Evolutionary conservation across 345 rosid species (phyloP).

Genomic region (Melaleuca alternifolia): DNA sequence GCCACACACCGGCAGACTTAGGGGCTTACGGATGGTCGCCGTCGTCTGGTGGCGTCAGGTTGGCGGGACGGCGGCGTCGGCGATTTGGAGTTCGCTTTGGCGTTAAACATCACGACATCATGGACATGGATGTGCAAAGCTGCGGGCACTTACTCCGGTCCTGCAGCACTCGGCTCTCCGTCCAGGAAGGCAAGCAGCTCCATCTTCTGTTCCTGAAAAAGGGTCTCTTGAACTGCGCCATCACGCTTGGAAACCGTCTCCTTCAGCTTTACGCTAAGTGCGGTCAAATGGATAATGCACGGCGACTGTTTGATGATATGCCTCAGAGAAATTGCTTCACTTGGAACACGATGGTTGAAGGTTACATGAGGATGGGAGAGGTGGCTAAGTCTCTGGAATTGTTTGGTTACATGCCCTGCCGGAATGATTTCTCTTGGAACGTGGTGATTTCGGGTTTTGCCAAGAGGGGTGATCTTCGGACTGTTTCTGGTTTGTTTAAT

Average conservation of each 20-base stretch:
- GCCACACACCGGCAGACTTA: neutral
- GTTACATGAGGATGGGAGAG: neutral
- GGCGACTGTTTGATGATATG: slow-evolving; percentile 63
- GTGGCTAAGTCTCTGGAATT: slow-evolving; percentile 24
- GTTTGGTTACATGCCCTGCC: slow-evolving; percentile 57
- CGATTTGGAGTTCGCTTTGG: neutral
- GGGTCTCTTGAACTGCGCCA: slow-evolving; percentile 34
- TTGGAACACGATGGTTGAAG: slow-evolving; percentile 6
- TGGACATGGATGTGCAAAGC: neutral
- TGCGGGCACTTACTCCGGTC: neutral
- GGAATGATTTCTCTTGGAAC: slow-evolving; percentile 39
- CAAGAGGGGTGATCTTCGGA: slow-evolving; percentile 37
- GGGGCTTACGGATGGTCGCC: neutral
- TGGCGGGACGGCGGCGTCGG: neutral
- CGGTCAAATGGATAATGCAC: slow-evolving; percentile 29
- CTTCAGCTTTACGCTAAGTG: slow-evolving; percentile 32
- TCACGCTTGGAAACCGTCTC: slow-evolving; percentile 47
- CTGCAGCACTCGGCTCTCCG: neutral
- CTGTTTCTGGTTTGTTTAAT: slow-evolving; percentile 44
- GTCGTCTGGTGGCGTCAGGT: neutral
- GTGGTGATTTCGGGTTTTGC: slow-evolving; percentile 46
- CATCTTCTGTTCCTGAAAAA: slow-evolving; percentile 45
- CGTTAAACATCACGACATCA: neutral
- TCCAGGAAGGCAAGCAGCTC: slow-evolving; percentile 14
- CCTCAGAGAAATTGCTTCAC: slow-evolving; percentile 43